These are phyloP conservation scores for Neonectria punicea DNA, from an alignment of 2,329 filamentous ascomycete species.

Conservation along the genomic window DNA sequence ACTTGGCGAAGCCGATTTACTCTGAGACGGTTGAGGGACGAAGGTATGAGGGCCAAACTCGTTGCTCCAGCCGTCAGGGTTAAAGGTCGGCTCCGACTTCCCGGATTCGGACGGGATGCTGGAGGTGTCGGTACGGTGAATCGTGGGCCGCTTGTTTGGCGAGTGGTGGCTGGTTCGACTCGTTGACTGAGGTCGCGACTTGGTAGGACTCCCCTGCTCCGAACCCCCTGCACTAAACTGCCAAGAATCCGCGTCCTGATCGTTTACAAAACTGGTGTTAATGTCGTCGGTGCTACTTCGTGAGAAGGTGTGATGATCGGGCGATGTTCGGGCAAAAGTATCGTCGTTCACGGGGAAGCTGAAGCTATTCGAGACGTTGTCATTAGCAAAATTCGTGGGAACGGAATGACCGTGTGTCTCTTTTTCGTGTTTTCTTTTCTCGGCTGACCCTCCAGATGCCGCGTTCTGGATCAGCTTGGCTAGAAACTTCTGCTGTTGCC, in stretches of 20 bases:
- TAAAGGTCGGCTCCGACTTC: constrained; percentile 53
- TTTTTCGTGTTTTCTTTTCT: constrained; percentile 24
- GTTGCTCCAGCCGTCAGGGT: constrained; percentile 64
- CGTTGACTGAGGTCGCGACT: constrained; percentile 51
- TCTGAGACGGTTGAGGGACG: constrained; percentile 55
- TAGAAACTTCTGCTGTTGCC: constrained; percentile 52
- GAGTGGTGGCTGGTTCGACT: constrained; percentile 55
- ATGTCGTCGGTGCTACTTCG: constrained; percentile 68
- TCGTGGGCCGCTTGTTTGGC: constrained; percentile 46
- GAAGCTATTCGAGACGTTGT: constrained; percentile 57
- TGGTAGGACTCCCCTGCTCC: constrained; percentile 42
- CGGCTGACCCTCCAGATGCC: constrained; percentile 25
- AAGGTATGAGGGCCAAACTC: constrained; percentile 67
- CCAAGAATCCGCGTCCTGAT: constrained; percentile 57
- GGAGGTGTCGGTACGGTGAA: constrained; percentile 36
- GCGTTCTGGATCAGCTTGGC: constrained; percentile 50
- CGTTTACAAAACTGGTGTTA: constrained; percentile 68
- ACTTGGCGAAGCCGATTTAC: constrained; percentile 56
- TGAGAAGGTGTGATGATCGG: constrained; percentile 54
- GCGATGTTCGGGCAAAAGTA: constrained; percentile 49
- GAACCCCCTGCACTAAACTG: constrained; percentile 63
- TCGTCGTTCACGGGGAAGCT: constrained; percentile 58
- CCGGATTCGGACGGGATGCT: constrained; percentile 36
- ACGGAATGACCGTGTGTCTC: background rate
- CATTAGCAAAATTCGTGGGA: constrained; percentile 46